Evolutionary conservation across 768 basidiomycete species (phyloP), one percentile per base, ranked within the genome.

Genomic region (Sarcodon sp.): DNA sequence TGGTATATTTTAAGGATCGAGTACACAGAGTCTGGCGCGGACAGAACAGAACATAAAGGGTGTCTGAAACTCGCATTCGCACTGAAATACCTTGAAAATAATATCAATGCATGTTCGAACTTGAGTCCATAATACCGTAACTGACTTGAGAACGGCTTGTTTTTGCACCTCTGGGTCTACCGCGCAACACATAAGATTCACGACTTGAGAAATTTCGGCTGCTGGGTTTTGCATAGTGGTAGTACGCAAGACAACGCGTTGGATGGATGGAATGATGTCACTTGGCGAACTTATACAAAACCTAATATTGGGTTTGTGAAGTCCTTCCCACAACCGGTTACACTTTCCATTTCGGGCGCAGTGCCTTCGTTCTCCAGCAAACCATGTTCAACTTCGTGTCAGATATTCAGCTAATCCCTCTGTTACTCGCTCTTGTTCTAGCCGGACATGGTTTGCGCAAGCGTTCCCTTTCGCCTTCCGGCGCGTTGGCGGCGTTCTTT

Each of bases 391-490:
- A 16, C 13, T 9, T 16, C 39, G 39, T 41, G 39, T 41, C 39
- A 41, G 60, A 67, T 16, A 49, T 73, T 13, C 66, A 67, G 27
- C 32, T 64, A 43, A 39, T 73, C 27, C 69, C 79, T 1, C 58
- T 77, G 33, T 44, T 68, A 21, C 47, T 80, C 13, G 75, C 85
- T 0, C 55, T 70, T 1, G 57, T 75, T 2, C 69, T 91, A 13
- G 75, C 78, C 33, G 53, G 69, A 0, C 86, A 89, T 66, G 92
- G 92, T 3, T 66, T 75, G 8, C 74, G 75, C 12, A 85, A 80
- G 49, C 72, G 77, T 46, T 91, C 88, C 0, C 70, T 97, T 8
- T 87, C 87, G 0, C 71, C 72, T 0, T 77, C 76, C 33, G 93
- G 91, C 15, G 87, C 89, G 1, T 48, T 75, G 5, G 78, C 86